Evolutionary conservation across 116 monocot species (phyloP), one percentile per base, ranked within the genome.

Genomic region (Phalaenopsis hybrid): DNA sequence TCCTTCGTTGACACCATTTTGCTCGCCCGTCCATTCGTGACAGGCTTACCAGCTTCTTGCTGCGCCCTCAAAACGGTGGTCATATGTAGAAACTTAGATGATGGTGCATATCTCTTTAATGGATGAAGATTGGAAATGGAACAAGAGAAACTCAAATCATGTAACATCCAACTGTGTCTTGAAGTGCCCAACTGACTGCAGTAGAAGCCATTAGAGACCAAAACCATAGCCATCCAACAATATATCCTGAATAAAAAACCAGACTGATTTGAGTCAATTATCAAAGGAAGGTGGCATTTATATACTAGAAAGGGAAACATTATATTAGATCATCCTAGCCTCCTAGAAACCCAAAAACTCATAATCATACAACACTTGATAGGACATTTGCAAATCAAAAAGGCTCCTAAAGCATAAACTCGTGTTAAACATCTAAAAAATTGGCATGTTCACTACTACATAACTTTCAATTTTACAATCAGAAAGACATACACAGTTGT

Each of bases 1-100:
- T 90, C 91, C 34, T 85, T 85, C 25, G 94, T 86, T 13, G 93
- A 85, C 33, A 91, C 89, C 92, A 93, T 92, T 79, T 81, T 92
- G n/a, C 65, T 83, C 11, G 84, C 81, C 17, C 86, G 70, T 0
- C 90, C 91, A 85, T 92, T 91, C 15, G 83, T 82, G n/a, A 88
- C 81, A 21, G 82, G 69, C 82, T 81, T 91, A 59, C 68, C 88
- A 37, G 82, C 79, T 75, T 90, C 90, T 6, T 57, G 37, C n/a
- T 75, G 81, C 33, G 90, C 84, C 34, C 61, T 85, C 13, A 77
- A 51, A 25, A 20, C 51, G 23, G 31, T 49, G 23, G 51, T 0
- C 23, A 10, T 31, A 17, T 55, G 34, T 25, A 74, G 61, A 8
- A 70, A 69, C 81, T 86, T 86, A 20, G 79, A 69, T 17, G 76